phyloP scores from a whole-genome alignment of 768 basidiomycete genomes.

The Leucocoprinus leucothites region DNA sequence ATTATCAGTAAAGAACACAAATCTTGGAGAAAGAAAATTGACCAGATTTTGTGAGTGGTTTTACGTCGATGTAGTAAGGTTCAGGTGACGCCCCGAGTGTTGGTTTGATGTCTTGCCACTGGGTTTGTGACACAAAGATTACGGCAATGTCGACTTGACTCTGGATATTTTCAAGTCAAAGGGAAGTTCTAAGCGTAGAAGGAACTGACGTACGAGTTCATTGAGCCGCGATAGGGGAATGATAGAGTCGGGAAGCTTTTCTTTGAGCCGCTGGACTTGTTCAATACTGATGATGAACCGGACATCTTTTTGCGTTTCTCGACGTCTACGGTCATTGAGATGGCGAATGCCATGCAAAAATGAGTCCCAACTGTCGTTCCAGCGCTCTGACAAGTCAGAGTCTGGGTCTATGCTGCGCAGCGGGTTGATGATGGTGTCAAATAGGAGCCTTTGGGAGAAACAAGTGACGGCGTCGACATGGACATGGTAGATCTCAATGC shows the following conservation, averaged over 20 bases:
- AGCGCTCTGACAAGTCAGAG: constrained; percentile 51
- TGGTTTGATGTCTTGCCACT: constrained; percentile 75
- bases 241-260: constrained; percentile 58
- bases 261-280: constrained; percentile 63
- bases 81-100: constrained; percentile 67
- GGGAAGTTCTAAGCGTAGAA: not conserved
- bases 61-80: constrained; percentile 64
- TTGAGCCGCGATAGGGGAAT: constrained; percentile 69
- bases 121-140: constrained; percentile 59
- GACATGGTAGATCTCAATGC: constrained; percentile 35
- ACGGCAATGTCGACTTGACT: constrained; percentile 47
- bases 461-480: constrained; percentile 55
- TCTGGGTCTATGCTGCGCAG: constrained; percentile 51
- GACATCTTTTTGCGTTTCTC: constrained; percentile 23
- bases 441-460: constrained; percentile 61
- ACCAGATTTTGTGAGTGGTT: constrained; percentile 57
- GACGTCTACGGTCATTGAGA: constrained; percentile 20
- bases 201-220: constrained; percentile 50
- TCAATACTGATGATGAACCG: constrained; percentile 64
- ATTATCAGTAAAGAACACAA: not conserved
- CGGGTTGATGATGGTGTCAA: constrained; percentile 60
- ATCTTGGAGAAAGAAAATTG: constrained; percentile 13
- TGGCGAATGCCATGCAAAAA: constrained; percentile 67
- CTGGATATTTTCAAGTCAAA: not conserved
- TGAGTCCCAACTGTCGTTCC: constrained; percentile 63